These are phyloP conservation scores for Fusarium sp. DNA, from an alignment of 2,329 filamentous ascomycete genomes.

Conservation along the genomic window DNA sequence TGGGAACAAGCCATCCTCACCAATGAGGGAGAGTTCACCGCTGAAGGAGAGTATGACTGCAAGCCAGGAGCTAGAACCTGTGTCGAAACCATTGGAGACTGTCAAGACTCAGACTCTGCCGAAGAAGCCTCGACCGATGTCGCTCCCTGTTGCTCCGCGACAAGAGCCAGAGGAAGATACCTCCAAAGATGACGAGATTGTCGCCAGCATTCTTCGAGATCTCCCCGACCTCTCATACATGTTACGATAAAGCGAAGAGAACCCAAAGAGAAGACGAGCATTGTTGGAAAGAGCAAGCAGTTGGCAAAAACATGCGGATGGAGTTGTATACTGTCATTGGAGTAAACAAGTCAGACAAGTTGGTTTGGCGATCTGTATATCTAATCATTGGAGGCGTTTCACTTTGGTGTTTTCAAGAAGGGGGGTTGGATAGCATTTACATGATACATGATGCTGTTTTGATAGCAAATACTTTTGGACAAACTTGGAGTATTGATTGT, in stretches of 20 bases:
- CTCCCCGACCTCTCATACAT: constrained; percentile 61
- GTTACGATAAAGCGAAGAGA: constrained; percentile 50
- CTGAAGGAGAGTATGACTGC: background rate
- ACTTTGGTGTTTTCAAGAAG: background rate
- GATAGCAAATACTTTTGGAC: background rate
- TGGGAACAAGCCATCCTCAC: constrained; percentile 11
- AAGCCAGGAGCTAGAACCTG: constrained; percentile 7
- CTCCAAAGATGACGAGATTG: constrained; percentile 48
- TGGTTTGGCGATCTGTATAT: constrained; percentile 18
- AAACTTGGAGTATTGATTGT: background rate
- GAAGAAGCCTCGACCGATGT: constrained; percentile 12
- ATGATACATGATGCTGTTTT: constrained; percentile 8
- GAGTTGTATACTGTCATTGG: background rate
- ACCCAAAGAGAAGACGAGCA: constrained; percentile 14
- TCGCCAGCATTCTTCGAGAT: constrained; percentile 51
- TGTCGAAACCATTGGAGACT: constrained; percentile 13
- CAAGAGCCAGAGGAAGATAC: constrained; percentile 9
- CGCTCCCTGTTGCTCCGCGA: constrained; percentile 8
- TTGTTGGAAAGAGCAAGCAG: background rate
- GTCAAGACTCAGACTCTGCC: background rate
- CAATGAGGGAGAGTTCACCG: constrained; percentile 12
- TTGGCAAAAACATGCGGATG: background rate
- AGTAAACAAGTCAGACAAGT: background rate
- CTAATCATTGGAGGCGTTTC: constrained; percentile 36
- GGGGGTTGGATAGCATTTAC: constrained; percentile 12